A percentile compares a stretch with the other conserved stretches of the same genome.
Conservation (phyloP, 2,329 filamentous ascomycete genomes). For the Colletotrichum spinosum region DNA sequence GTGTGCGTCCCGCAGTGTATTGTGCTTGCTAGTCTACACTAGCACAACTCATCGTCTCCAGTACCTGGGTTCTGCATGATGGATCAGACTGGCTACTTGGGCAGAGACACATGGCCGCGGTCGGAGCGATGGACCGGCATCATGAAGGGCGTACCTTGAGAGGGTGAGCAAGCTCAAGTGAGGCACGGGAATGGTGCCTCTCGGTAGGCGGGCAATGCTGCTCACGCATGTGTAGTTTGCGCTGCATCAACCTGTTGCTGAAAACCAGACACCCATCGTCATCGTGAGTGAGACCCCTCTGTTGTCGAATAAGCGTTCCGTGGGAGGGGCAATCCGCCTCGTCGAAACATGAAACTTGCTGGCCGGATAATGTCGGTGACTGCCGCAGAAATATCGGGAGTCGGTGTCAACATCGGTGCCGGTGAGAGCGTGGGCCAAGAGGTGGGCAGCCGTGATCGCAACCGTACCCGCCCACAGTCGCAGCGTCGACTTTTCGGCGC, state of each 20-base stretch:
- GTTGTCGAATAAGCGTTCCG: background rate
- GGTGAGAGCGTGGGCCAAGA: too few relatives aligned
- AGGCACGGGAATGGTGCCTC: background rate
- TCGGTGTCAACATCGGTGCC: background rate
- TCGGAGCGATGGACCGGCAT: conserved; percentile 12
- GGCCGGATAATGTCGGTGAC: conserved; percentile 10
- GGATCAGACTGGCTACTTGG: conserved; percentile 15
- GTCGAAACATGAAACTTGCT: conserved; percentile 25
- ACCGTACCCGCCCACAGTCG: conserved; percentile 4
- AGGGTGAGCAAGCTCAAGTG: background rate
- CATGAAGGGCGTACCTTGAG: too few relatives aligned
- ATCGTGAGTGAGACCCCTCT: too few relatives aligned
- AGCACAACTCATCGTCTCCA: conserved; percentile 20
- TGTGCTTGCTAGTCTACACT: background rate
- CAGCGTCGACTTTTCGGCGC: conserved; percentile 12
- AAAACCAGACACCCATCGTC: background rate
- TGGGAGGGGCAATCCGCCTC: conserved; percentile 11
- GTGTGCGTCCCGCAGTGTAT: conserved; percentile 11
- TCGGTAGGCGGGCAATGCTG: too few relatives aligned
- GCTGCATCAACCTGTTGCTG: conserved; percentile 24
- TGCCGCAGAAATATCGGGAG: too few relatives aligned
- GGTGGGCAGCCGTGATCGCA: too few relatives aligned
- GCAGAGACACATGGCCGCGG: conserved; percentile 35
- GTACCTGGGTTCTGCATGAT: conserved; percentile 26
- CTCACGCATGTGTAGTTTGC: background rate